Conservation (phyloP, 2,329 filamentous ascomycete species). For the Aspergillus carbonarius region DNA sequence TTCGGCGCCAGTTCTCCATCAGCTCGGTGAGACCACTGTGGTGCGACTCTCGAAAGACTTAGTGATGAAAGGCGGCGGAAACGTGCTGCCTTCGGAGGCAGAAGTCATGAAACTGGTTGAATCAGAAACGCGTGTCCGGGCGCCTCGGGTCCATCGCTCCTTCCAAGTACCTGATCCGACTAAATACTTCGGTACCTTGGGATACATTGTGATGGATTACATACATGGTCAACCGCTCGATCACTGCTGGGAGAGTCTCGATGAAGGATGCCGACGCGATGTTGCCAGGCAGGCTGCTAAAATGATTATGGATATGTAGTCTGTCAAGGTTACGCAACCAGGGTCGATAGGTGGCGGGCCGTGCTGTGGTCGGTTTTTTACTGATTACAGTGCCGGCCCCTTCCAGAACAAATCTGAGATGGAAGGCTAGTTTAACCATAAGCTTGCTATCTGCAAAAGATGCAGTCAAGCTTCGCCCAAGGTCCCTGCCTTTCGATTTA, state of each 20-base stretch:
- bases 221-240: conserved; percentile 26
- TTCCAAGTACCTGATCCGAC: conserved; percentile 22
- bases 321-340: conserved; percentile 12
- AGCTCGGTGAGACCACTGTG: conserved; percentile 21
- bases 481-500: conserved; percentile 16
- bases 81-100: conserved; percentile 24
- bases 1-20: conserved; percentile 19
- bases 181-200: conserved; percentile 22
- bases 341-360: conserved; percentile 23
- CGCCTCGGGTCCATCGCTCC: conserved; percentile 23
- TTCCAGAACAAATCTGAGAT: conserved; percentile 19
- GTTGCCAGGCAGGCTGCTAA: conserved; percentile 19
- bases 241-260: conserved; percentile 22
- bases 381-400: conserved; percentile 24
- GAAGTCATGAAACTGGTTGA: conserved; percentile 20
- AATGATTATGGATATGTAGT: conserved; percentile 26
- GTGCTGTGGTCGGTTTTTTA: conserved; percentile 23
- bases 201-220: conserved; percentile 33
- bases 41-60: conserved; percentile 24
- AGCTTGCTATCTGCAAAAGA: conserved; percentile 23
- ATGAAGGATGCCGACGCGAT: conserved; percentile 13
- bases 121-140: conserved; percentile 21
- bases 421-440: conserved; percentile 29
- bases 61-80: conserved; percentile 24
- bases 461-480: conserved; percentile 14